Percentiles rank a stretch among this genome's conserved stretches.
These are phyloP conservation scores for Saposhnikovia divaricata DNA, from an alignment of 129 eudicot genomes.

Conservation along the genomic window DNA sequence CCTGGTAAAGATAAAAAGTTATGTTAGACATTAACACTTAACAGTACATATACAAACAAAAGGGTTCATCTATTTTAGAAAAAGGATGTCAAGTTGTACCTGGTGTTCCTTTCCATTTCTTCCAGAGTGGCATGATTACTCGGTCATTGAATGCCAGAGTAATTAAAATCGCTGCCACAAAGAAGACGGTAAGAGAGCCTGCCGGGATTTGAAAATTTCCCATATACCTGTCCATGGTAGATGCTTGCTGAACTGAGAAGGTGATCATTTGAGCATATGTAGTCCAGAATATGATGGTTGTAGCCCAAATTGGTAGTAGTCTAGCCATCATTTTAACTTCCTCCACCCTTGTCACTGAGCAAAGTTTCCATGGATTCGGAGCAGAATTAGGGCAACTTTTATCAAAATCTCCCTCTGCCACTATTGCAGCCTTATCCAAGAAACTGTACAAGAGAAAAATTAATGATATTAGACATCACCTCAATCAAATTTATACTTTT, in stretches of 20 bases:
- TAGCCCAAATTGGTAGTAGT: conserved; percentile 85
- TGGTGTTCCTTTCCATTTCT: conserved; percentile 81
- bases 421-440: conserved; percentile 96
- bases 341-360: conserved; percentile 84
- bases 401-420: conserved; percentile 60
- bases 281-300: conserved; percentile 95
- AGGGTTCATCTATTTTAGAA: neutral
- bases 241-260: conserved; percentile 91
- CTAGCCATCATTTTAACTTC: conserved; percentile 92
- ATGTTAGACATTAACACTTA: neutral
- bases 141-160: conserved; percentile 64
- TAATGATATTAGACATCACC: neutral
- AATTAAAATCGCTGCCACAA: conserved; percentile 77
- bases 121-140: conserved; percentile 74
- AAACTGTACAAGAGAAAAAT: conserved; percentile 22
- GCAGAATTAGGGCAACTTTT: conserved; percentile 11
- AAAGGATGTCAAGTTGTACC: conserved; percentile 24
- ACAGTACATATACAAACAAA: neutral
- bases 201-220: conserved; percentile 85
- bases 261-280: conserved; percentile 95
- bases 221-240: conserved; percentile 71
- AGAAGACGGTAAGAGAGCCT: conserved; percentile 93
- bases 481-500: neutral
- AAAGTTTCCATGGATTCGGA: conserved; percentile 84
- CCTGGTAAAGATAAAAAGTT: conserved; percentile 3